These are phyloP conservation scores for Eustoma russellianum DNA, from an alignment of 257 asterid genomes.

Conservation along the genomic window DNA sequence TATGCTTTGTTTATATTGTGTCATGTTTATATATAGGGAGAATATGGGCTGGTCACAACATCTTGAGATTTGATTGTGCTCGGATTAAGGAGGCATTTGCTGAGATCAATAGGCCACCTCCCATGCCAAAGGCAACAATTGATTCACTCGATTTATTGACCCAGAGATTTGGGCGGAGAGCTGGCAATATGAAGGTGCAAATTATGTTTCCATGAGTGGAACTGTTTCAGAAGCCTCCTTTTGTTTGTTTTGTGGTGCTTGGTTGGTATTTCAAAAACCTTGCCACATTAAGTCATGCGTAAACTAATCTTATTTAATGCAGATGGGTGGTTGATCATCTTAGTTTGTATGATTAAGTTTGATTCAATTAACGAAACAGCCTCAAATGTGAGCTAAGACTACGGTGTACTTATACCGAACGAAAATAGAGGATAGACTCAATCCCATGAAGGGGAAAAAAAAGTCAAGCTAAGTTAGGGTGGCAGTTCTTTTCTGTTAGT, in stretches of 20 bases:
- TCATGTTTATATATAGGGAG: constrained; percentile 12
- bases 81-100: constrained; percentile 25
- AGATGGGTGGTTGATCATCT: no score
- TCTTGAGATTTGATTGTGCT: constrained; percentile 20
- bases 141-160: constrained; percentile 24
- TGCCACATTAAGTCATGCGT: no score
- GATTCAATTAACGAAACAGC: no score
- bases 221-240: not conserved
- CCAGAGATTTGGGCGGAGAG: constrained; percentile 23
- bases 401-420: no score
- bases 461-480: not conserved
- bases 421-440: not conserved
- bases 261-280: no score
- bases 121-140: constrained; percentile 22
- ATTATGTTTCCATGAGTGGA: not conserved
- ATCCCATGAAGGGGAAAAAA: not conserved
- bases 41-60: constrained; percentile 29
- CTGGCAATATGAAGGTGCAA: constrained; percentile 28
- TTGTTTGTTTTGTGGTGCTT: no score
- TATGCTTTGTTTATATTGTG: not conserved
- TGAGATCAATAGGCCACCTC: constrained; percentile 20
- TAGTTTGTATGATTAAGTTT: no score
- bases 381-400: no score
- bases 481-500: not conserved
- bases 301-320: no score